Evolutionary conservation across 139 green algal species (phyloP).

Genomic region (Coccomyxa sp.): DNA sequence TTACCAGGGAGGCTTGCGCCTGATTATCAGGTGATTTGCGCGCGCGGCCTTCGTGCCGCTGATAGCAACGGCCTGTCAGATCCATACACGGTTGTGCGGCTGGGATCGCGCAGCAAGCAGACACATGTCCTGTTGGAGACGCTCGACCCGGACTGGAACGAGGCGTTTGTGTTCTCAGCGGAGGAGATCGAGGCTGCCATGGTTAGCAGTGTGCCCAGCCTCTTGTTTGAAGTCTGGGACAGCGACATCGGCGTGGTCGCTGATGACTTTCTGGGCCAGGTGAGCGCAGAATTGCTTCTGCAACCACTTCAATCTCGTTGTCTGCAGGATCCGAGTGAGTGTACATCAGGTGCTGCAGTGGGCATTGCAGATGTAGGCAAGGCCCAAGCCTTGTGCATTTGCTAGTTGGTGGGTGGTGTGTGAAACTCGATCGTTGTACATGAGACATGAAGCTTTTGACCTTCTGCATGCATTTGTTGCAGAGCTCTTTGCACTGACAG

Average conservation of each 20-base stretch:
- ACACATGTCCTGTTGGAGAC: conserved; percentile 24
- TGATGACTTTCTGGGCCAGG: conserved; percentile 37
- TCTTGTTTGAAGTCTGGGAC: conserved; percentile 24
- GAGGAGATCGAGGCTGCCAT: conserved; percentile 1
- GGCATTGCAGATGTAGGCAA: too few relatives aligned
- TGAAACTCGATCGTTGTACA: too few relatives aligned
- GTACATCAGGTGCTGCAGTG: too few relatives aligned
- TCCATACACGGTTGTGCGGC: conserved; percentile 28
- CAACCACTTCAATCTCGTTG: not conserved
- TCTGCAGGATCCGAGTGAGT: not conserved
- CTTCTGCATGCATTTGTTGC: not conserved
- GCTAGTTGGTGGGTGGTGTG: too few relatives aligned
- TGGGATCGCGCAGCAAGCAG: conserved; percentile 11
- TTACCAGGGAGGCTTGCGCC: too few relatives aligned
- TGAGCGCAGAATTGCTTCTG: not conserved
- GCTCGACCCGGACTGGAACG: conserved; percentile 26
- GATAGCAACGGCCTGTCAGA: conserved; percentile 28
- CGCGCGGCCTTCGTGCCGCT: conserved; percentile 9
- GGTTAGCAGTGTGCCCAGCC: not conserved
- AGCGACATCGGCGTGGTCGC: conserved; percentile 18
- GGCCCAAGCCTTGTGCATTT: too few relatives aligned
- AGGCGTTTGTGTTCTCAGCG: conserved; percentile 14
- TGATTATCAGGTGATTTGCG: conserved; percentile 22
- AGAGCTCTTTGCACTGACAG: not conserved
- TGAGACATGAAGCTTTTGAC: not conserved